Evolutionary conservation across 2,329 filamentous ascomycete genomes (phyloP).

Genomic region (Chrysoporthe deuterocubensis): DNA sequence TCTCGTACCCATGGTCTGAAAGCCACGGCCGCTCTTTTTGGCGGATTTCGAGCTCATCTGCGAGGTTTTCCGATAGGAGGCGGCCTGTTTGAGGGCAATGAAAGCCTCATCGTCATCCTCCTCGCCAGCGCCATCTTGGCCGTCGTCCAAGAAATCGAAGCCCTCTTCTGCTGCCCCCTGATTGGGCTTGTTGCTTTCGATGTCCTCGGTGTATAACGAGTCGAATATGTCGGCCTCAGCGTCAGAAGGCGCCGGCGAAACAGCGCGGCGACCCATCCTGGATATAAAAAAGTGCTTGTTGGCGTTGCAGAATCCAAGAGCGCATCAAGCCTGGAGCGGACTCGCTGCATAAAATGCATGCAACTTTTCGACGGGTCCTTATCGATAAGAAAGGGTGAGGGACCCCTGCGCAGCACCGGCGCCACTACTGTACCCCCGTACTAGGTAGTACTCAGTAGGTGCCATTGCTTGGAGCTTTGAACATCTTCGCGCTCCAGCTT

Average conservation of each 20-base stretch:
- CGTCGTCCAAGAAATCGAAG: conserved; percentile 55
- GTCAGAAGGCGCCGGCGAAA: conserved; percentile 84
- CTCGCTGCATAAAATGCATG: conserved; percentile 3
- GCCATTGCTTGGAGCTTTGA: conserved; percentile 9
- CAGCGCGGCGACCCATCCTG: conserved; percentile 71
- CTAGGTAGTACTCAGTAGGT: too few relatives aligned
- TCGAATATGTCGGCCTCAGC: conserved; percentile 88
- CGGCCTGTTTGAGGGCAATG: conserved; percentile 85
- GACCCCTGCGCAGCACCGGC: conserved; percentile 2
- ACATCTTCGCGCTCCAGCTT: conserved; percentile 7
- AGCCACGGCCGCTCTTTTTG: conserved; percentile 91
- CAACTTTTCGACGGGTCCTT: conserved; percentile 16
- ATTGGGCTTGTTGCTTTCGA: conserved; percentile 43
- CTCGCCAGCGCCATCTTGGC: conserved; percentile 50
- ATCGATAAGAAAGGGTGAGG: conserved; percentile 8
- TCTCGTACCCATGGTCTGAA: conserved; percentile 81
- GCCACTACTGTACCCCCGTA: background rate
- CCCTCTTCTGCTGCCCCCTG: conserved; percentile 43
- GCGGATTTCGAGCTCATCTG: conserved; percentile 83
- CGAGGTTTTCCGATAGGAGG: conserved; percentile 82
- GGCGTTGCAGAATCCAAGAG: conserved; percentile 20
- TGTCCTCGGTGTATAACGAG: conserved; percentile 70
- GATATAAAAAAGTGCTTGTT: background rate
- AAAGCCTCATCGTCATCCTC: conserved; percentile 82
- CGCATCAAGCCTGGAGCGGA: conserved; percentile 2